phyloP scores from a whole-genome alignment of 345 rosid genomes.

The Brassica carinata region DNA sequence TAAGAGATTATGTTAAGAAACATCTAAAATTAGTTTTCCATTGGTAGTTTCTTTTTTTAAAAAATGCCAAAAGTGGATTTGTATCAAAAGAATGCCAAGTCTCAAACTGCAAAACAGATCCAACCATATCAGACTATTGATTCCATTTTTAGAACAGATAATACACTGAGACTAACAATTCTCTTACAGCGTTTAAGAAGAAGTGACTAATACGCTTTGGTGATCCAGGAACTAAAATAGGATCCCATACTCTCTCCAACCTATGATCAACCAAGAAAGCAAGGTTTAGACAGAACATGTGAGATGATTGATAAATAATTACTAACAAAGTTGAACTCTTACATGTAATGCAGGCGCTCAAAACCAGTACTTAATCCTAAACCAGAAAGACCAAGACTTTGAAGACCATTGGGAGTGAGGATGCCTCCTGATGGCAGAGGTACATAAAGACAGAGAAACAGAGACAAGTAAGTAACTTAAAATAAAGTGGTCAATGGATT shows the following conservation, averaged over 20 bases:
- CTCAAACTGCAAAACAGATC: constrained; percentile 57
- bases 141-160: neutral
- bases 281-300: neutral
- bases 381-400: constrained; percentile 68
- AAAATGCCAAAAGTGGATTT: constrained; percentile 62
- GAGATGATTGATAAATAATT: neutral
- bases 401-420: too few species aligned
- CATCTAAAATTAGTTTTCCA: too few species aligned
- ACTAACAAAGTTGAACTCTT: constrained; percentile 35
- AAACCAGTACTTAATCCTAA: constrained; percentile 89
- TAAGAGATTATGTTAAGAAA: too few species aligned
- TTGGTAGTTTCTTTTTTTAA: too few species aligned
- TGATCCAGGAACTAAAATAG: constrained; percentile 69
- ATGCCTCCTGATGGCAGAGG: too few species aligned
- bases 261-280: constrained; percentile 41
- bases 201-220: too few species aligned
- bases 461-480: too few species aligned
- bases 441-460: too few species aligned
- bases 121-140: constrained; percentile 11
- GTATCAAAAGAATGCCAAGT: constrained; percentile 70
- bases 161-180: neutral
- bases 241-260: constrained; percentile 96
- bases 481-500: too few species aligned
- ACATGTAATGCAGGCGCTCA: constrained; percentile 91
- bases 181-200: too few species aligned